These are phyloP conservation scores for Linum lewisii DNA, from an alignment of 345 rosid species.

Conservation along the genomic window DNA sequence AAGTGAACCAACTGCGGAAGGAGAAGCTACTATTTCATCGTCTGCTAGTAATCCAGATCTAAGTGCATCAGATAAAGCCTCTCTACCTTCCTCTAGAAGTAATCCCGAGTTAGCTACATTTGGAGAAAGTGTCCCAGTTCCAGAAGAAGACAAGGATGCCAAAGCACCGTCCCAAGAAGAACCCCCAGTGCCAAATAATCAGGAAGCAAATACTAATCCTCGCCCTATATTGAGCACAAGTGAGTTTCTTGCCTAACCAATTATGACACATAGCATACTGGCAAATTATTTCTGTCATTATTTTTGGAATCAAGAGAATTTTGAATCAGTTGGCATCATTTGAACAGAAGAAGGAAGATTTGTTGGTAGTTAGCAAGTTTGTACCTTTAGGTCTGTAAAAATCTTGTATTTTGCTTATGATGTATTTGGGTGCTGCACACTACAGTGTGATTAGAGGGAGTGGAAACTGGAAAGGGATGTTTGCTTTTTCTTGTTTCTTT, in stretches of 20 bases:
- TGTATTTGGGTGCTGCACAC: background rate
- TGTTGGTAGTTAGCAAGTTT: background rate
- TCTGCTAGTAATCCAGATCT: background rate
- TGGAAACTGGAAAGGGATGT: background rate
- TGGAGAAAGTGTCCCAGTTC: conserved; percentile 18
- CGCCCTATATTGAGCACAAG: background rate
- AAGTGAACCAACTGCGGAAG: conserved; percentile 32
- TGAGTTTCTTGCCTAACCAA: background rate
- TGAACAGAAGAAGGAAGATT: background rate
- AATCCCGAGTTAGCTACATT: conserved; percentile 23
- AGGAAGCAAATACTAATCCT: background rate
- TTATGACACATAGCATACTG: background rate
- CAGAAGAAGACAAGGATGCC: background rate
- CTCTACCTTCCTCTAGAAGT: conserved; percentile 20
- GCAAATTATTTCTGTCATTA: background rate
- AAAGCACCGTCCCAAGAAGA: background rate
- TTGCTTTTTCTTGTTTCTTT: background rate
- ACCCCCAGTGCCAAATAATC: background rate
- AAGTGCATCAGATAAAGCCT: conserved; percentile 16
- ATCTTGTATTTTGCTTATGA: background rate
- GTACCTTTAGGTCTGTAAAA: background rate
- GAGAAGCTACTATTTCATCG: conserved; percentile 20
- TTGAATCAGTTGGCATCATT: background rate
- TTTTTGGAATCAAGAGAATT: too few species aligned
- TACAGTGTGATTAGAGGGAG: background rate